Conservation (phyloP, 306 rosid genomes). For the Malus orientalis region DNA sequence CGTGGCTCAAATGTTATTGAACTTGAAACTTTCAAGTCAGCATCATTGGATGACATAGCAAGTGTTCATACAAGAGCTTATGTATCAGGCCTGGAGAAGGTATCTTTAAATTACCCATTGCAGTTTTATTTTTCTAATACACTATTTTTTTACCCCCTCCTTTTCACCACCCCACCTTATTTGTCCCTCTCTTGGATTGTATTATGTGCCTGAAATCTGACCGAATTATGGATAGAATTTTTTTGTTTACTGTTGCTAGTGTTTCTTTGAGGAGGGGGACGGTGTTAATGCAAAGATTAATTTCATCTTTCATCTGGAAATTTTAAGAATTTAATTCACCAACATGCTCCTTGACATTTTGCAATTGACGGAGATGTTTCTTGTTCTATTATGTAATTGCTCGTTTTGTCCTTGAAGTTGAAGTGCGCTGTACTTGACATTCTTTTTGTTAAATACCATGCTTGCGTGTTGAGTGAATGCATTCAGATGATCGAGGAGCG, state of each 20-base stretch:
- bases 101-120: constrained; percentile 10
- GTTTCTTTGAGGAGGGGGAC: neutral
- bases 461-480: neutral
- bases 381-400: neutral
- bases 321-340: neutral
- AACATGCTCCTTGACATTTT: neutral
- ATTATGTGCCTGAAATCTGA: neutral
- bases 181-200: neutral
- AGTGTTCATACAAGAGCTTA: constrained; percentile 77
- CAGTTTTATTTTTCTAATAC: neutral
- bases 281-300: neutral
- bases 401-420: neutral
- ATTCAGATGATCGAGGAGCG: neutral
- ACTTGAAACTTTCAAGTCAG: constrained; percentile 62
- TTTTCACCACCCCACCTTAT: neutral
- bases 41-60: constrained; percentile 69
- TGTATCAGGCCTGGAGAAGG: constrained; percentile 85
- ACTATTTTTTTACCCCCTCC: neutral
- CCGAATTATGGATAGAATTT: neutral
- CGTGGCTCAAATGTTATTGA: constrained; percentile 63
- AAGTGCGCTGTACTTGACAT: neutral
- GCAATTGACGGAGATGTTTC: neutral
- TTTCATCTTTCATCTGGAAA: neutral
- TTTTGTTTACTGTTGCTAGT: neutral
- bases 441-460: neutral